Percentiles rank a stretch among this genome's conserved stretches.
phyloP scores from a whole-genome alignment of 2,329 filamentous ascomycete species.

The Cadophora luteo-olivacea region DNA sequence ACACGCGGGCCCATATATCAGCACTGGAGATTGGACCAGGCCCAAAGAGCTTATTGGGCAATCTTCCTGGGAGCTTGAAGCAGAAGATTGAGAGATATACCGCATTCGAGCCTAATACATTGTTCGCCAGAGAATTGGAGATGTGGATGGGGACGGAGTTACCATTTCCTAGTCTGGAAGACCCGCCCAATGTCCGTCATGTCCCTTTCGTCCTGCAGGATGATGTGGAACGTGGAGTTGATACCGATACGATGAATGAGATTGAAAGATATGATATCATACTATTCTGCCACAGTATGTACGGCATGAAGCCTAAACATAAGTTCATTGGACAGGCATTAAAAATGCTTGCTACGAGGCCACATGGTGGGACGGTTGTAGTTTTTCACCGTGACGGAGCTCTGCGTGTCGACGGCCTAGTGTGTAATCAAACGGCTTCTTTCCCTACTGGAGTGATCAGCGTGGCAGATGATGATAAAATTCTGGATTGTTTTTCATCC shows the following conservation, averaged over 20 bases:
- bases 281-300: slow-evolving; percentile 70
- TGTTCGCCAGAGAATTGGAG: slow-evolving; percentile 53
- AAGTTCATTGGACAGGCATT: slow-evolving; percentile 54
- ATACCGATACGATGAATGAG: slow-evolving; percentile 33
- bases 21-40: slow-evolving; percentile 67
- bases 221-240: slow-evolving; percentile 33
- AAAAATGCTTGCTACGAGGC: slow-evolving; percentile 51
- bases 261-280: slow-evolving; percentile 58
- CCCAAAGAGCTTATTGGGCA: slow-evolving; percentile 58
- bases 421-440: slow-evolving; percentile 53
- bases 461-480: slow-evolving; percentile 53
- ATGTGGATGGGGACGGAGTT: slow-evolving; percentile 48
- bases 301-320: slow-evolving; percentile 60
- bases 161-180: slow-evolving; percentile 51
- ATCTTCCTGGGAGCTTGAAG: slow-evolving; percentile 52
- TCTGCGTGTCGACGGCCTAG: slow-evolving; percentile 55
- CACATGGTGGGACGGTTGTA: slow-evolving; percentile 52
- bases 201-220: slow-evolving; percentile 48
- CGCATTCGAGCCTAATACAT: slow-evolving; percentile 51
- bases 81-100: slow-evolving; percentile 55
- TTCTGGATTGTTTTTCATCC: slow-evolving; percentile 57
- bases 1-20: slow-evolving; percentile 53
- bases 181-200: slow-evolving; percentile 48
- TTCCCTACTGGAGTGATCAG: slow-evolving; percentile 53
- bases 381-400: slow-evolving; percentile 60